Conservation (phyloP, 192 early-diverging fungal genomes). For the Spizellomyces sp. region DNA sequence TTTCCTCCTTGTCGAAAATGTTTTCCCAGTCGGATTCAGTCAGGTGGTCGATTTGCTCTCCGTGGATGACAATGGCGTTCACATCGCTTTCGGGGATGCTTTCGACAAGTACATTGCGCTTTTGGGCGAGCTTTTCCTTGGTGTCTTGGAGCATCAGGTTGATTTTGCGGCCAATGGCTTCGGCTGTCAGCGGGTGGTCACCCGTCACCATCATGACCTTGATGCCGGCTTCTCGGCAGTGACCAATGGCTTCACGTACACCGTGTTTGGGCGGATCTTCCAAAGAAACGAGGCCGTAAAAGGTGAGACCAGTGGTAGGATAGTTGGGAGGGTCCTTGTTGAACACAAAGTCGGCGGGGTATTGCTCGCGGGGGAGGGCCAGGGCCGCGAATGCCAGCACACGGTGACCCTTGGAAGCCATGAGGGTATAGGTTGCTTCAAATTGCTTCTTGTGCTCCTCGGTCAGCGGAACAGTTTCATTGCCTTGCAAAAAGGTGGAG, state of each 20-base stretch:
- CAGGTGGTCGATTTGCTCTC: slow-evolving; percentile 81
- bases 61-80: slow-evolving; percentile 90
- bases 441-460: slow-evolving; percentile 67
- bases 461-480: slow-evolving; percentile 62
- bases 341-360: slow-evolving; percentile 76
- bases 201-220: slow-evolving; percentile 99
- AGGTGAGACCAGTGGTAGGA: slow-evolving; percentile 48
- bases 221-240: slow-evolving; percentile 90
- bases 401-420: slow-evolving; percentile 92
- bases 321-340: slow-evolving; percentile 75
- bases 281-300: slow-evolving; percentile 70
- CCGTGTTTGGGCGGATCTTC: slow-evolving; percentile 98
- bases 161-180: slow-evolving; percentile 94
- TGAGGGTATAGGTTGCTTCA: slow-evolving; percentile 79
- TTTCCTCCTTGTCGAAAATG: slow-evolving; percentile 93
- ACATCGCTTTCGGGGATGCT: slow-evolving; percentile 79
- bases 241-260: slow-evolving; percentile 96
- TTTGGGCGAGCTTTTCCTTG: slow-evolving; percentile 72
- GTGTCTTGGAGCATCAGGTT: slow-evolving; percentile 92
- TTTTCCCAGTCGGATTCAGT: slow-evolving; percentile 87
- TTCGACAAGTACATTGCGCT: slow-evolving; percentile 58
- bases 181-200: slow-evolving; percentile 94
- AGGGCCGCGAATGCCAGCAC: slow-evolving; percentile 91
- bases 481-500: slow-evolving; percentile 68
- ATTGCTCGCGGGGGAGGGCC: slow-evolving; percentile 65